Base-by-base conservation (phyloP, 2,329 filamentous ascomycete genomes). In the Fusarium liriodendri region DNA sequence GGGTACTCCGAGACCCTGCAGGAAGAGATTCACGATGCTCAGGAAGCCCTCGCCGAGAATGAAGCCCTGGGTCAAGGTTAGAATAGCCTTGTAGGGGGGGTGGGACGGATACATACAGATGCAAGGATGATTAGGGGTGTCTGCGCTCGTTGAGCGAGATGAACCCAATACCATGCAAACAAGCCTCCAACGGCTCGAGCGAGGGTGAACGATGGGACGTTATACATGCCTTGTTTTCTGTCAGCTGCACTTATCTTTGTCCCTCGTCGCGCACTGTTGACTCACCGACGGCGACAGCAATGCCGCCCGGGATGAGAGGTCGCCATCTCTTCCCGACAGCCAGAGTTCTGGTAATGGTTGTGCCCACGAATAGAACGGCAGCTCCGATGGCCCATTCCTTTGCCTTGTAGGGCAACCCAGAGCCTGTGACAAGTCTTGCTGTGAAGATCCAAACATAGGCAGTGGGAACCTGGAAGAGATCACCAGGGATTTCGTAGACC, bases 381-480 rank as follows among this genome's bases (percentile, higher is more conserved):
- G 93, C 92, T 0, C 90, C 92, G 1, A 91, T 83, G 1, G 96
- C 94, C 85, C 93, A 97, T 78, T 95, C 91, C 79, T 90, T 91
- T 0, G 95, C 95, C 91, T 95, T 95, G 1, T 90, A 87, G 1
- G 97, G 97, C 47, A 99, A 82, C 0, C 97, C 97, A 74, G 97
- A 89, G 2, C 97, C 97, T 0, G 95, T 98, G 11, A 99, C 95
- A 3, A 99, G 87, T 18, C 97, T 89, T 2, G 97, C 96, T 0
- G 97, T 99, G 82, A 98, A 98, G 62, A 99, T 94, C 97, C 97
- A 99, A 6, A 99, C 95, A 80, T 96, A 98, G 1, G 92, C 96
- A 0, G 97, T 98, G 0, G 97, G 97, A 1, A 98, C 95, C 79
- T 98, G 93, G 81, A 99, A 98, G 62, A 98, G 86, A 11, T 94